These are phyloP conservation scores for Tubosaeta sp. DNA, from an alignment of 768 basidiomycete genomes.

Conservation along the genomic window DNA sequence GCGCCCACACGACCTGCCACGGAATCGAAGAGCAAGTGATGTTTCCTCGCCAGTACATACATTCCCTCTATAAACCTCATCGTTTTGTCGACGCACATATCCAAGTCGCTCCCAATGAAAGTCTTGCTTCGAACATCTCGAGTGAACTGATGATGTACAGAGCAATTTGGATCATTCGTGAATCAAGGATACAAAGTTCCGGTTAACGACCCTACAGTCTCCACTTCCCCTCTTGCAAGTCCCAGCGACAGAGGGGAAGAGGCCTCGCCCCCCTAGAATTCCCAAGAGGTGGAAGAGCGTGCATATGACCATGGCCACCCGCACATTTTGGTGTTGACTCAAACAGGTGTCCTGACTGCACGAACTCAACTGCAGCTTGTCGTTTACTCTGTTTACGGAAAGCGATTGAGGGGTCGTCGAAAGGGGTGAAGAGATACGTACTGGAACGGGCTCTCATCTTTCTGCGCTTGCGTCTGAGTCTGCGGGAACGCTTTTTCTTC, in stretches of 20 bases:
- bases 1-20: conserved; percentile 15
- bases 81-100: too few species aligned
- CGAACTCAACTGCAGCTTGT: conserved; percentile 25
- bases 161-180: conserved; percentile 13
- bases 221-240: conserved; percentile 19
- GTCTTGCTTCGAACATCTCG: too few species aligned
- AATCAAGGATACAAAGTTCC: conserved; percentile 22
- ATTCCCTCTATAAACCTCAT: too few species aligned
- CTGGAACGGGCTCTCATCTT: conserved; percentile 96
- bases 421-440: conserved; percentile 38
- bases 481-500: conserved; percentile 94
- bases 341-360: conserved; percentile 19
- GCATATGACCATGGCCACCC: conserved; percentile 15
- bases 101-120: too few species aligned
- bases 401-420: not conserved
- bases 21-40: conserved; percentile 21
- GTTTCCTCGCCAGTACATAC: not conserved
- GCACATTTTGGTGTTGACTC: conserved; percentile 11
- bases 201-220: conserved; percentile 21
- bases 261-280: conserved; percentile 18
- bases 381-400: conserved; percentile 34
- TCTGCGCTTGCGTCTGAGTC: conserved; percentile 91
- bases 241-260: conserved; percentile 20
- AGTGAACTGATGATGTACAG: not conserved
- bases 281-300: conserved; percentile 24